Conservation (phyloP, 169 alveolate species). For the Cyclospora cayetanensis region DNA sequence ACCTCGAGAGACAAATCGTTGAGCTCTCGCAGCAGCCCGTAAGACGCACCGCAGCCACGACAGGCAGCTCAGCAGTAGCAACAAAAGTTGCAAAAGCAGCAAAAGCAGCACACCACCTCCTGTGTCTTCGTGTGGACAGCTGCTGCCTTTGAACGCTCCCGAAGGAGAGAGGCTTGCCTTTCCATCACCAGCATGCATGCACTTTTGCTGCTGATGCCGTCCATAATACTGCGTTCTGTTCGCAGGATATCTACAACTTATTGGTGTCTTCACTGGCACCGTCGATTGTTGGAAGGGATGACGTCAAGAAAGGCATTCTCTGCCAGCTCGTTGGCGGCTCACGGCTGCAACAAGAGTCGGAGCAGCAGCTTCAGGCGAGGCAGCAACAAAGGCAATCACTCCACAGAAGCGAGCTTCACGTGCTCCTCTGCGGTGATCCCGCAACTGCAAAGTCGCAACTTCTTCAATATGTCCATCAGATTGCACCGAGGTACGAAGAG, state of each 20-base stretch:
- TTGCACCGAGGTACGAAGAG: conserved; percentile 93
- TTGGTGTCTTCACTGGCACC: conserved; percentile 81
- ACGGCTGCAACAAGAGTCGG: conserved; percentile 76
- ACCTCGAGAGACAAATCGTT: conserved; percentile 37
- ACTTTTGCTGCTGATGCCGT: background rate
- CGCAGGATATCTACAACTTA: background rate
- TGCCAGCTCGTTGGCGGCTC: conserved; percentile 92
- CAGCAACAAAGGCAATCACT: conserved; percentile 92
- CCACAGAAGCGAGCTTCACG: conserved; percentile 97
- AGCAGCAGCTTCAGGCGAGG: conserved; percentile 82
- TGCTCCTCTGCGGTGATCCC: conserved; percentile 96
- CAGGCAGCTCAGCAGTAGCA: background rate
- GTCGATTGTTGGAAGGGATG: conserved; percentile 96
- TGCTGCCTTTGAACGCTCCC: background rate
- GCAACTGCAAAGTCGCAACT: conserved; percentile 97
- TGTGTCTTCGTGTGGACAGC: background rate
- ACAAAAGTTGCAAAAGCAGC: conserved; percentile 11
- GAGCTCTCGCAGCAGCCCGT: conserved; percentile 39
- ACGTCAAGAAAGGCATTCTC: conserved; percentile 91
- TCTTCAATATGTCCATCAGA: conserved; percentile 82
- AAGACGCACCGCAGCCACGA: background rate
- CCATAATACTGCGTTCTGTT: background rate
- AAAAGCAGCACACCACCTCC: background rate
- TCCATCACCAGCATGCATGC: background rate
- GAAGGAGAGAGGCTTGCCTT: background rate